Conservation (phyloP, 2,329 filamentous ascomycete genomes). For the Westerdykella sp. region DNA sequence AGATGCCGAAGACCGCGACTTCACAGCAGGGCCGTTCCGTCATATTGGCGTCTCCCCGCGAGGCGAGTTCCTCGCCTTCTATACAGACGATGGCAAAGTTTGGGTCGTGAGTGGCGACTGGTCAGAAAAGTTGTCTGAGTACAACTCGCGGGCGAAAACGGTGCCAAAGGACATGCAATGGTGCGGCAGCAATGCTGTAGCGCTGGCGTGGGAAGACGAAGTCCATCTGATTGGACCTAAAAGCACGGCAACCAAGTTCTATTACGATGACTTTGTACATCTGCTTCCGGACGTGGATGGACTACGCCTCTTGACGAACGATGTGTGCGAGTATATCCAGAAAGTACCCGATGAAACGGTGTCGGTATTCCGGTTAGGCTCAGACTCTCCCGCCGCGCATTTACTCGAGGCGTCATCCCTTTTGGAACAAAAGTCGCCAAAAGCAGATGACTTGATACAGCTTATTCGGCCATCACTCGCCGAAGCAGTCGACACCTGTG, state of each 20-base stretch:
- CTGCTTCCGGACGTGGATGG: conserved; percentile 83
- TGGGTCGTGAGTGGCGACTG: conserved; percentile 96
- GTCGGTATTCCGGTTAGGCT: conserved; percentile 82
- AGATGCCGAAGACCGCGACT: conserved; percentile 83
- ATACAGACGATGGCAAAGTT: conserved; percentile 72
- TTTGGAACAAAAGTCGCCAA: conserved; percentile 87
- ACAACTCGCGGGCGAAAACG: conserved; percentile 80
- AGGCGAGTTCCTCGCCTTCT: conserved; percentile 80
- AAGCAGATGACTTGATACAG: conserved; percentile 96
- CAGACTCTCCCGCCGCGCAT: conserved; percentile 85
- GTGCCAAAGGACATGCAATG: conserved; percentile 83
- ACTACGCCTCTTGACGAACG: conserved; percentile 82
- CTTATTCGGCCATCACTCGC: conserved; percentile 81
- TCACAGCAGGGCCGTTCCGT: conserved; percentile 87
- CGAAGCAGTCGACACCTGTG: conserved; percentile 88
- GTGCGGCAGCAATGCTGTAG: conserved; percentile 91
- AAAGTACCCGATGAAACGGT: conserved; percentile 82
- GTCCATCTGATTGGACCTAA: conserved; percentile 87
- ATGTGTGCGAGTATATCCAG: conserved; percentile 96
- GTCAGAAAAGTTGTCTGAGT: conserved; percentile 84
- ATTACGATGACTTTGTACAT: conserved; percentile 88
- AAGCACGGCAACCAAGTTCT: conserved; percentile 69
- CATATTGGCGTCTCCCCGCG: conserved; percentile 89
- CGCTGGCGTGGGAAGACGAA: conserved; percentile 96
- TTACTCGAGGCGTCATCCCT: conserved; percentile 87